These are phyloP conservation scores for Globisporangium megalacanthum DNA, from an alignment of 352 stramenopile species.

Conservation along the genomic window DNA sequence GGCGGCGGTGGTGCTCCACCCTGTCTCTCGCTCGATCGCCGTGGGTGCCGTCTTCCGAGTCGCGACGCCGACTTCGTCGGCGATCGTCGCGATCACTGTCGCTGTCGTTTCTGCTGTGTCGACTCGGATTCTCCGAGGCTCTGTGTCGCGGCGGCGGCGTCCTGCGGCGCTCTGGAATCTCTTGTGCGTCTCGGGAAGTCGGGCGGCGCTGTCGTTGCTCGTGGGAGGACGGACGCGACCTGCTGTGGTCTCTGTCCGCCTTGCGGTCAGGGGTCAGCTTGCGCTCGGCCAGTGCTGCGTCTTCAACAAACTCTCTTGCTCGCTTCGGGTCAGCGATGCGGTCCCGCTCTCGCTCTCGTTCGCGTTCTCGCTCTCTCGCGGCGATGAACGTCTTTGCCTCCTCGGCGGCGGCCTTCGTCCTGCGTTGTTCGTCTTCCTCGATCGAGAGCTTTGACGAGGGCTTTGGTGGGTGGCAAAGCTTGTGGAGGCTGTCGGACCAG, in stretches of 20 bases:
- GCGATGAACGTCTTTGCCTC: conserved; percentile 6
- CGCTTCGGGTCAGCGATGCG: conserved; percentile 24
- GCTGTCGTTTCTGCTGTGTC: conserved; percentile 16
- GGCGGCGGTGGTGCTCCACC: background rate
- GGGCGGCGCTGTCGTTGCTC: conserved; percentile 7
- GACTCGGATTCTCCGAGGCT: conserved; percentile 11
- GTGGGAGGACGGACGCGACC: conserved; percentile 5
- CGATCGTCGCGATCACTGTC: conserved; percentile 23
- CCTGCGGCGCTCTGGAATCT: conserved; percentile 10
- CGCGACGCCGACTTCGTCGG: background rate
- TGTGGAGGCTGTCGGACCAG: conserved; percentile 78
- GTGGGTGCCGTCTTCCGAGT: conserved; percentile 14
- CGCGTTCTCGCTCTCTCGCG: background rate
- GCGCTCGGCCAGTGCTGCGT: conserved; percentile 4
- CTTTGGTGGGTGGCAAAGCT: conserved; percentile 50
- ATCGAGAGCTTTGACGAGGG: conserved; percentile 9
- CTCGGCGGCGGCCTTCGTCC: conserved; percentile 4
- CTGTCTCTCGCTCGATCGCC: background rate
- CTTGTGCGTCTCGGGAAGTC: conserved; percentile 1
- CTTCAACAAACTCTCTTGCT: conserved; percentile 5
- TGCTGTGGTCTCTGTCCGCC: conserved; percentile 10
- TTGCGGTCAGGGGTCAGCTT: conserved; percentile 17
- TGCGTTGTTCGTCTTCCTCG: conserved; percentile 11
- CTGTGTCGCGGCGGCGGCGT: conserved; percentile 8
- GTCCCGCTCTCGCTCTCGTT: conserved; percentile 21